Evolutionary conservation across 257 asterid genomes (phyloP).

Genomic region (Linaria vulgaris): DNA sequence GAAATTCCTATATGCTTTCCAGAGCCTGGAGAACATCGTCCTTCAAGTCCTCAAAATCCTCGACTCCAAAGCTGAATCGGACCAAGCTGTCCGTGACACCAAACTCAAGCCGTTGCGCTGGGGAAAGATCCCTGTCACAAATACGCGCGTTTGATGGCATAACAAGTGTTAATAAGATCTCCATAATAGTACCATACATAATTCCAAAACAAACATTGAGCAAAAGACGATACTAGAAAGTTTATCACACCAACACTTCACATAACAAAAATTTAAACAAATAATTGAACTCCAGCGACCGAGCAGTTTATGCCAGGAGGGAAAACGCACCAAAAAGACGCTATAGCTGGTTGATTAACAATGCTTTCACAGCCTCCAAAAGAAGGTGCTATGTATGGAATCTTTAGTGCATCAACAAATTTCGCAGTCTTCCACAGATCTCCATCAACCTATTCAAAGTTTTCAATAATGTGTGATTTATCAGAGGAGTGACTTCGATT

Average conservation of each 20-base stretch:
- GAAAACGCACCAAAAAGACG: slow-evolving; percentile 76
- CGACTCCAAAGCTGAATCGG: slow-evolving; percentile 92
- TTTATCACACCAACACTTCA: too few relatives aligned
- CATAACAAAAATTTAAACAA: too few relatives aligned
- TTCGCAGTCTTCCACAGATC: slow-evolving; percentile 67
- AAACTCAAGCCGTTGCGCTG: slow-evolving; percentile 67
- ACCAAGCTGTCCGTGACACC: slow-evolving; percentile 90
- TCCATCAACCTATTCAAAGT: slow-evolving; percentile 69
- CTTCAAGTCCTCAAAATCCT: slow-evolving; percentile 76
- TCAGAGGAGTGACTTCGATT: slow-evolving; percentile 7
- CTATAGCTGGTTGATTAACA: slow-evolving; percentile 90
- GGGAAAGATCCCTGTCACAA: slow-evolving; percentile 74
- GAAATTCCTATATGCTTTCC: slow-evolving; percentile 45
- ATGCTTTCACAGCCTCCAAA: slow-evolving; percentile 97
- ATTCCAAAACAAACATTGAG: too few relatives aligned
- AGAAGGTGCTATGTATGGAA: slow-evolving; percentile 92
- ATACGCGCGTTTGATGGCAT: slow-evolving; percentile 2
- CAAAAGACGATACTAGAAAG: too few relatives aligned
- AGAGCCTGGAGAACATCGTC: slow-evolving; percentile 82
- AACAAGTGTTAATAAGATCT: slow-evolving; percentile 9
- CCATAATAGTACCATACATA: too few relatives aligned
- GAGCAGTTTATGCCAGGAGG: too few relatives aligned
- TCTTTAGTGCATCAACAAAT: slow-evolving; percentile 67
- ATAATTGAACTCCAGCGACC: too few relatives aligned
- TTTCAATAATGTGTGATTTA: slow-evolving; percentile 2